Evolutionary conservation across 163 green algal genomes (phyloP).

Genomic region (Picocystis sp.): DNA sequence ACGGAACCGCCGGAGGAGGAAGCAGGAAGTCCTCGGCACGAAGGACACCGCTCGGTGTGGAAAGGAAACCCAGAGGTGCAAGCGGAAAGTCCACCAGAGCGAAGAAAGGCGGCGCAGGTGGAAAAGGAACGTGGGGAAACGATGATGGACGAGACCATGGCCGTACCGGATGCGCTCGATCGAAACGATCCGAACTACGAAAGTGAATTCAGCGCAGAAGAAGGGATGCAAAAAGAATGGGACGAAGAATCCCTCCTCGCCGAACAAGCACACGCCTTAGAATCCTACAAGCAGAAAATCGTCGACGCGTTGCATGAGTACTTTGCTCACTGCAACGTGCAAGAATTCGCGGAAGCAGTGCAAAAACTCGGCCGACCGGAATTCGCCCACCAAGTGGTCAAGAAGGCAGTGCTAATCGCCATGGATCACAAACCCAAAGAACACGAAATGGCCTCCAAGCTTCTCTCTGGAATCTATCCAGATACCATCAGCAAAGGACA

Average conservation of each 20-base stretch:
- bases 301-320: background rate
- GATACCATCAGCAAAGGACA: constrained; percentile 23
- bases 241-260: too few species aligned
- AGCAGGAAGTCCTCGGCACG: too few species aligned
- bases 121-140: constrained; percentile 69
- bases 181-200: constrained; percentile 77
- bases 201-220: constrained; percentile 31
- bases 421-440: constrained; percentile 75
- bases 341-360: constrained; percentile 21
- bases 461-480: constrained; percentile 54
- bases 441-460: constrained; percentile 61
- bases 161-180: constrained; percentile 21
- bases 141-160: constrained; percentile 20
- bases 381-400: constrained; percentile 44
- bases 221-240: constrained; percentile 8
- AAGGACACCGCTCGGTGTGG: too few species aligned
- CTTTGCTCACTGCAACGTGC: constrained; percentile 1
- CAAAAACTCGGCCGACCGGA: too few species aligned
- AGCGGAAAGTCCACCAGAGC: constrained; percentile 13
- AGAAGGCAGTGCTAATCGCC: constrained; percentile 53
- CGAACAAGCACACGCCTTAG: too few species aligned
- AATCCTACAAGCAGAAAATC: constrained; percentile 44
- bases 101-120: constrained; percentile 63
- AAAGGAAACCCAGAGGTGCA: too few species aligned
- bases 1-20: too few species aligned